Base-by-base conservation (phyloP, 208 protist genomes). In the Lotmaria passim region DNA sequence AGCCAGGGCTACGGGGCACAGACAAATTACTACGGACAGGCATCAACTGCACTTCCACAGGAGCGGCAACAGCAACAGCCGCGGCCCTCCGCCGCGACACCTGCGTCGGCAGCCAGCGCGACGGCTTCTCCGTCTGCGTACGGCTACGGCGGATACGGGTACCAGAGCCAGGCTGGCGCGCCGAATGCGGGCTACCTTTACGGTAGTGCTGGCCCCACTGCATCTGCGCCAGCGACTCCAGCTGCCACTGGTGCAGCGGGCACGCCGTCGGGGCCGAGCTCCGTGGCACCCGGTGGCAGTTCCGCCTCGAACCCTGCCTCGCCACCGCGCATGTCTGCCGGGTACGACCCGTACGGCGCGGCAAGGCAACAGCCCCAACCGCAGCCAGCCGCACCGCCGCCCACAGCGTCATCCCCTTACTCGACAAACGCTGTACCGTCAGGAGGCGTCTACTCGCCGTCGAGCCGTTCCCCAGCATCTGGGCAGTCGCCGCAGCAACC, bases 121-220 rank as follows among this genome's bases (percentile, higher is more conserved):
- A 19, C 70, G 11, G 39, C 69, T 15, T 69, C 64, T 24, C 63
- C 46, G 15, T 73, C 67, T 34, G 51, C 76, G 10, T 83, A 83
- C 68, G 67, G 52, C 28, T 73, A 55, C 61, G 44, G 57, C 36
- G 53, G 59, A 17, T 69, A 78, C 61, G 50, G 51, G 21, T 68
- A 70, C 51, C 62, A 60, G 33, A 38, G 58, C 12, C 48, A 43
- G 39, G 47, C 28, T 14, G 41, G 63, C 3, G n/a, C 78, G 0
- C 14, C 60, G 1, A 66, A 36, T 39, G 60, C 46, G 21, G 60
- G 60, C 23, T 66, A 66, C 33, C 60, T 66, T 3, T 66, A 66
- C 34, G 60, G 60, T 8, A 51, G 36, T 17, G 46, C 3, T 10
- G 46, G 30, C 6, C 43, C 67, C 36, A 8, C 44, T 17, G 56